Evolutionary conservation across 2,329 filamentous ascomycete genomes (phyloP), one percentile per base, ranked within the genome.

Genomic region (Drechslera avenae): DNA sequence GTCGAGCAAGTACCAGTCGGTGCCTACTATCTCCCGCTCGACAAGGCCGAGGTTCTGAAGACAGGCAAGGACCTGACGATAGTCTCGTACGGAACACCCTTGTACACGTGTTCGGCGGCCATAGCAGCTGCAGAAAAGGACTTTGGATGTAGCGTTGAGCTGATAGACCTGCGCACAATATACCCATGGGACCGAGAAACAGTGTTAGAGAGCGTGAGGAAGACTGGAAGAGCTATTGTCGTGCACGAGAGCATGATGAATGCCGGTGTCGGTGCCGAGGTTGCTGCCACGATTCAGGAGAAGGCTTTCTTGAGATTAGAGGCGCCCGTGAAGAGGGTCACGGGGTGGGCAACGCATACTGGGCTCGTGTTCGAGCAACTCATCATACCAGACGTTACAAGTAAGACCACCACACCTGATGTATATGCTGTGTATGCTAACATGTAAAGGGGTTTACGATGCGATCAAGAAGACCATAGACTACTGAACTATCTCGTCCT

Each of bases 211-310:
- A 96, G 91, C 58, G 92, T 96, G 12, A 84, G 83, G 63, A 96
- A 94, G 79, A 96, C 92, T 0, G 91, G 92, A 0, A 78, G 90
- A 52, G 91, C 89, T 32, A 83, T 97, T 46, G 87, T 97, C 1
- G 92, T 97, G 5, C 92, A 97, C 69, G 92, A 97, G 75, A 87
- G 90, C 50, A 95, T 94, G 88, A 82, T 92, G 57, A 96, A 96
- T 64, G 89, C 89, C 5, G 92, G 92, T 12, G 84, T 96, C 13
- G 92, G 92, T 2, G 91, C 92, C 4, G 91, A 96, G 69, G 87
- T 97, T 1, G 90, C 92, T 1, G 90, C 91, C 0, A 89, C 89
- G 1, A 89, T 97, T 43, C 91, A 96, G 71, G 90, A 94, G 61
- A 86, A 88, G 48, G 93, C 91, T 0, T 97, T 97, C 69, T 71